These are phyloP conservation scores for Orychophragmus violaceus DNA, from an alignment of 345 rosid species.

Conservation along the genomic window DNA sequence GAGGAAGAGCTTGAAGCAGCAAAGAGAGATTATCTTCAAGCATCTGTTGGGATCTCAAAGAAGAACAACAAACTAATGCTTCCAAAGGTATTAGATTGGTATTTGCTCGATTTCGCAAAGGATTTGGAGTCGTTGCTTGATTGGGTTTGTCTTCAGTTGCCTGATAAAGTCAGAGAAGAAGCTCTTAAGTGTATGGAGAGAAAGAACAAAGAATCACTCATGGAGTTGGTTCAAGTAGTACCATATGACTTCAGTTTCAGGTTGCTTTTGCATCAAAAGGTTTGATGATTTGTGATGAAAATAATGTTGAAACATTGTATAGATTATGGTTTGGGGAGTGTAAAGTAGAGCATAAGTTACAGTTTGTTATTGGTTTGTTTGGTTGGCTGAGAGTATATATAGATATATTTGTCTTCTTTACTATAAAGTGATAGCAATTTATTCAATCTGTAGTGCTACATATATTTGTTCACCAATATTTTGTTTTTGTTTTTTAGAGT, in stretches of 20 bases:
- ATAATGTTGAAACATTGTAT: constrained; percentile 9
- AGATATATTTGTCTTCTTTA: constrained; percentile 17
- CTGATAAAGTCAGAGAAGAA: constrained; percentile 51
- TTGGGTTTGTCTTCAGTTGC: constrained; percentile 86
- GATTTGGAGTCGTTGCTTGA: constrained; percentile 77
- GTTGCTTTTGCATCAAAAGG: constrained; percentile 42
- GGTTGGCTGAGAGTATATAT: constrained; percentile 20
- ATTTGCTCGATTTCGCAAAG: constrained; percentile 76
- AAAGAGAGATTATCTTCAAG: constrained; percentile 76
- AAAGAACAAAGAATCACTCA: constrained; percentile 39
- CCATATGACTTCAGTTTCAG: constrained; percentile 88
- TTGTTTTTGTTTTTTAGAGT: neutral
- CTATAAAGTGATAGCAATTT: constrained; percentile 15
- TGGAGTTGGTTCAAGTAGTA: constrained; percentile 55
- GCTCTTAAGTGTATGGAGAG: constrained; percentile 53
- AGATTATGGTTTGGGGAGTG: constrained; percentile 17
- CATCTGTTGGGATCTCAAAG: constrained; percentile 68
- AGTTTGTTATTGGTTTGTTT: constrained; percentile 12
- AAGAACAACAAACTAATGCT: constrained; percentile 59
- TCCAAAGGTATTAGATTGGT: constrained; percentile 88
- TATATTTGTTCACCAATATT: constrained; percentile 21
- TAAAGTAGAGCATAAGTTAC: constrained; percentile 15
- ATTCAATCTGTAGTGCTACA: no score
- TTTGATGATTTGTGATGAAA: neutral
- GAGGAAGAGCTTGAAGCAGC: constrained; percentile 78